phyloP scores from a whole-genome alignment of 2,329 filamentous ascomycete species.

The Fusarium nelsonii region DNA sequence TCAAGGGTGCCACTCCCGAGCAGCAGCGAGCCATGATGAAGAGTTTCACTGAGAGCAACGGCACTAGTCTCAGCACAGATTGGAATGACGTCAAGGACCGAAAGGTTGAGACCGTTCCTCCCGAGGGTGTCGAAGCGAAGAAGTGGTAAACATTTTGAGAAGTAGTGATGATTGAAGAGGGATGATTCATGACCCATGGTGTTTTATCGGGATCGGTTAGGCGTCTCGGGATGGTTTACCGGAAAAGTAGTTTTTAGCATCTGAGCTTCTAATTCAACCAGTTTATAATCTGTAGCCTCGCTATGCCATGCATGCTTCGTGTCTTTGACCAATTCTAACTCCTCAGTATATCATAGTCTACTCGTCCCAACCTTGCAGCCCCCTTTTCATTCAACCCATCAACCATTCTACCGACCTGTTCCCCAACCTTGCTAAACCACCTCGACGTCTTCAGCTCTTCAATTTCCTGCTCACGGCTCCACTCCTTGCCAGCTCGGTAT shows the following conservation, averaged over 20 bases:
- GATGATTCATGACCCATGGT: conserved; percentile 24
- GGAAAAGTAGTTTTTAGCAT: conserved; percentile 23
- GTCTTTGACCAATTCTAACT: conserved; percentile 9
- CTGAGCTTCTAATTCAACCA: conserved; percentile 5
- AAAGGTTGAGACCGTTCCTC: conserved; percentile 78
- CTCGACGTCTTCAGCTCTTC: conserved; percentile 41
- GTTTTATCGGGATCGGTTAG: conserved; percentile 11
- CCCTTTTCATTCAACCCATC: conserved; percentile 39
- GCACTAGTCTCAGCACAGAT: conserved; percentile 90
- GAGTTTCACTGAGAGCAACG: conserved; percentile 93
- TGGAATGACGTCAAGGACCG: conserved; percentile 84
- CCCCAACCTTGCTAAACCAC: conserved; percentile 46
- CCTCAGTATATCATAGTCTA: conserved; percentile 38
- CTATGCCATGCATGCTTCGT: conserved; percentile 22
- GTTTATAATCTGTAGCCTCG: conserved; percentile 8
- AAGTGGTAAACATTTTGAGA: conserved; percentile 62
- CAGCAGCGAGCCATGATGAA: conserved; percentile 97
- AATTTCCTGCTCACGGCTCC: conserved; percentile 46
- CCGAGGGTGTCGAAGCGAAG: conserved; percentile 82
- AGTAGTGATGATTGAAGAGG: not conserved
- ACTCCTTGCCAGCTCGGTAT: conserved; percentile 42
- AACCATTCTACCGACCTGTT: conserved; percentile 26
- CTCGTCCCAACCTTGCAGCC: conserved; percentile 32
- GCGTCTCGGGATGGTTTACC: conserved; percentile 35
- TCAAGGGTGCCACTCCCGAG: conserved; percentile 80